Evolutionary conservation across 1,284 basidiomycete genomes (phyloP), one percentile per base, ranked within the genome.

Genomic region (Rhodotorula sp.): DNA sequence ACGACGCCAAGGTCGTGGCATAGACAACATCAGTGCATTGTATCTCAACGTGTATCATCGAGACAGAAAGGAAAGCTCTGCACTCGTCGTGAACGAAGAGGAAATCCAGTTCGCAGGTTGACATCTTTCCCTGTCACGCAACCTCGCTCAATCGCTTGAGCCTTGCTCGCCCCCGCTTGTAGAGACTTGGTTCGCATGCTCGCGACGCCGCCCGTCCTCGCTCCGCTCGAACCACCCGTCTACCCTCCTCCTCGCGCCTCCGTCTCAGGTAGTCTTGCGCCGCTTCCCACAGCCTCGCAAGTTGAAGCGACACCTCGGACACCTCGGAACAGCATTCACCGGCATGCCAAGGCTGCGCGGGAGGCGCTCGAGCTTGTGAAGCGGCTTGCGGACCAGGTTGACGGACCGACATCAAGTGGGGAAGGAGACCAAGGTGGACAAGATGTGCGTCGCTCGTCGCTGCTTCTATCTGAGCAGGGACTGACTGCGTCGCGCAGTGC

Each of bases 321-420:
- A 11, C 22, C 44, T 39, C 10, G n/a, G 5, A 22, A 10, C 39
- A 55, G 62, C 24, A 13, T 47, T 17, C 61, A 62, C 15, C 22
- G 61, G 0, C 70, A 71, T 29, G 51, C 63, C 2, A 39, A 29
- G 1, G 39, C 44, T 36, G 47, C 63, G 39, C 11, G 36, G n/a
- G 48, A 39, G 1, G 70, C 70, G 57, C 60, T 72, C 56, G 60
- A 59, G 24, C 47, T 60, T 5, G 53, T 68, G 20, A 44, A 30
- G 9, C 48, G 36, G 17, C 34, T 72, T 4, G 29, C 60, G 0
- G 66, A 66, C 36, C 63, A 72, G 57, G 57, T 63, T 5, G 59
- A 64, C 17, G 55, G 27, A 13, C 54, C 62, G 34, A 52, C 17
- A 9, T 48, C 13, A 24, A 27, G 49, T 32, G 61, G 34, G 36